These are phyloP conservation scores for Rhododendron henanense DNA, from an alignment of 148 eudicot genomes.

Conservation along the genomic window DNA sequence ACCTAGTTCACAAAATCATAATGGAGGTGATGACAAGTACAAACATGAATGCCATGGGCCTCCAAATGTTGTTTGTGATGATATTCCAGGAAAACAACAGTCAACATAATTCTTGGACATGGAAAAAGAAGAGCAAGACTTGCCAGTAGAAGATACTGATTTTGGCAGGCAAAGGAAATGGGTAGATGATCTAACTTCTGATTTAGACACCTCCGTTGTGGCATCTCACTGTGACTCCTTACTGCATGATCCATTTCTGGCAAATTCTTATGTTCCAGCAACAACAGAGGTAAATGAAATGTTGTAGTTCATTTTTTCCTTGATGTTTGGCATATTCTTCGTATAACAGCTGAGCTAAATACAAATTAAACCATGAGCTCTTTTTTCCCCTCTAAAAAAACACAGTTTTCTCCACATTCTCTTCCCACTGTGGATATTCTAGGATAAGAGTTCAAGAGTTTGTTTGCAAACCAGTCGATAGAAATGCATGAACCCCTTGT, in stretches of 20 bases:
- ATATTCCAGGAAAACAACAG: conserved; percentile 16
- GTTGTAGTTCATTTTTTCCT: neutral
- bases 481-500: too few species aligned
- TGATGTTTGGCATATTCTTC: neutral
- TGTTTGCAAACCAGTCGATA: too few species aligned
- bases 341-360: neutral
- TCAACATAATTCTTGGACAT: conserved; percentile 3
- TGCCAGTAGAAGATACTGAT: conserved; percentile 15
- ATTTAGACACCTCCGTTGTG: neutral
- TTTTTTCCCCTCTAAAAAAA: neutral
- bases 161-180: conserved; percentile 13
- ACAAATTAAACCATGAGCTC: neutral
- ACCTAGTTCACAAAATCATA: conserved; percentile 31
- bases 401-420: neutral
- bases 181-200: conserved; percentile 11
- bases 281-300: conserved; percentile 29
- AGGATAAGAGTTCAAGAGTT: too few species aligned
- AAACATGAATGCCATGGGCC: conserved; percentile 21
- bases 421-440: neutral
- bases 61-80: conserved; percentile 13
- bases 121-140: conserved; percentile 6
- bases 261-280: conserved; percentile 25
- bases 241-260: conserved; percentile 2
- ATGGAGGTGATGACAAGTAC: conserved; percentile 26
- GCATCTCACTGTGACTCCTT: conserved; percentile 14